These are phyloP conservation scores for Pyricularia sp. DNA, from an alignment of 2,329 filamentous ascomycete species.

Conservation along the genomic window DNA sequence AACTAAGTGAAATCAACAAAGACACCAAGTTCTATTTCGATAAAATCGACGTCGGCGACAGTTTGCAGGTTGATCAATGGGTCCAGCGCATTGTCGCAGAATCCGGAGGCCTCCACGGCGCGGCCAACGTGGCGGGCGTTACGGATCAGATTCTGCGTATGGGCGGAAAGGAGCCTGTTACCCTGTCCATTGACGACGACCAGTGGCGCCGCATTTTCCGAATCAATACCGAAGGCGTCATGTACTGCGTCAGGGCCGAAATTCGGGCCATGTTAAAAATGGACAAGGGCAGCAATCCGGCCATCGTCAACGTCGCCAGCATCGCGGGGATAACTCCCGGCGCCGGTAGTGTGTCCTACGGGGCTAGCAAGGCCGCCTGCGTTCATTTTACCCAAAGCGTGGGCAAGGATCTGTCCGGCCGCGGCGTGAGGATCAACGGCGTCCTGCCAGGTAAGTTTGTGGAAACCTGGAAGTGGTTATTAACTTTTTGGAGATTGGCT, in stretches of 20 bases:
- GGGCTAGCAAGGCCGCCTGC: neutral
- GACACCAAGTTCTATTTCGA: neutral
- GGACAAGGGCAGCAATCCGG: neutral
- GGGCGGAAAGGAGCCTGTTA: no score
- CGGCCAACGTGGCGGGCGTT: neutral
- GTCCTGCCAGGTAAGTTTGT: neutral
- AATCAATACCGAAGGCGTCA: neutral
- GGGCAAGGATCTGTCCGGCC: neutral
- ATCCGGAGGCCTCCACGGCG: neutral
- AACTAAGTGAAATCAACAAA: neutral
- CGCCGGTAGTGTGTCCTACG: neutral
- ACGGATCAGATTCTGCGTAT: no score
- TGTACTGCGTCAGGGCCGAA: neutral
- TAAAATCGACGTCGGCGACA: neutral
- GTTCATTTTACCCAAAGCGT: neutral
- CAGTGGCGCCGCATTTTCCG: neutral
- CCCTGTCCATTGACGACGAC: neutral
- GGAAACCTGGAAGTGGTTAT: no score
- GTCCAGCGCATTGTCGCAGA: neutral
- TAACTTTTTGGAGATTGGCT: no score
- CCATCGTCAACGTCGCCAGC: neutral
- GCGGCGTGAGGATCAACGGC: neutral
- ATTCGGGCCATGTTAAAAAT: neutral
- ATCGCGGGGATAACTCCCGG: neutral
- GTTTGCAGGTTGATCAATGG: neutral